Conservation (phyloP, 805 yeast species). For the Nakazawaea peltata region DNA sequence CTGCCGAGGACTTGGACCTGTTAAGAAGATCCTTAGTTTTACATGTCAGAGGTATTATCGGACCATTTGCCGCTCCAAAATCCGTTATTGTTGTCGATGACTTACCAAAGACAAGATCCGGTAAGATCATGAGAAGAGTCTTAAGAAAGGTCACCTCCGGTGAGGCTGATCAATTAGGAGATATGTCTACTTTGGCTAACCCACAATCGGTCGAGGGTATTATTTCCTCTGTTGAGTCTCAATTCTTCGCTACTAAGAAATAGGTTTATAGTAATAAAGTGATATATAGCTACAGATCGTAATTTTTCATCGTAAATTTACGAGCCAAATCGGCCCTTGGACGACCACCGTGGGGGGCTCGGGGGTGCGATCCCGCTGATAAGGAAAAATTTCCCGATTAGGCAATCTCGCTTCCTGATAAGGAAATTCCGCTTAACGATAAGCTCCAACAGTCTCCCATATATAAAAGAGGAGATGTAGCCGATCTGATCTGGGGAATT, state of each 20-base stretch:
- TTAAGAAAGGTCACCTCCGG: conserved; percentile 88
- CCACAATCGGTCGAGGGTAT: conserved; percentile 77
- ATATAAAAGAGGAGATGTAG: too few species aligned
- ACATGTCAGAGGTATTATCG: conserved; percentile 88
- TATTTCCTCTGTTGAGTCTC: conserved; percentile 54
- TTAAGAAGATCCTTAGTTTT: conserved; percentile 68
- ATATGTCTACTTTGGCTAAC: conserved; percentile 80
- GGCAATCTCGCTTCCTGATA: too few species aligned
- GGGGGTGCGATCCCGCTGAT: neutral
- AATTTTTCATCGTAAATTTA: neutral
- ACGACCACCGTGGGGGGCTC: too few species aligned
- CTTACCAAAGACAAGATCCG: conserved; percentile 96
- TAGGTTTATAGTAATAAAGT: conserved; percentile 5
- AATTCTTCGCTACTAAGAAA: conserved; percentile 25
- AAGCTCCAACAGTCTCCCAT: too few species aligned
- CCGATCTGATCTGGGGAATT: too few species aligned
- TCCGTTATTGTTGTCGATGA: conserved; percentile 73
- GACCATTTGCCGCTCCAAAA: conserved; percentile 96
- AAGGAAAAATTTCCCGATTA: neutral
- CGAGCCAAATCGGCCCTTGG: too few species aligned
- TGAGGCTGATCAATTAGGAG: conserved; percentile 91
- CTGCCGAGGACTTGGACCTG: conserved; percentile 41
- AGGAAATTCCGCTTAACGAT: too few species aligned
- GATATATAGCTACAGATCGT: neutral
- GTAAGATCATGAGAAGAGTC: conserved; percentile 97